Evolutionary conservation across 163 green algal species (phyloP).

Genomic region (Chlamydomonas reinhardtii): DNA sequence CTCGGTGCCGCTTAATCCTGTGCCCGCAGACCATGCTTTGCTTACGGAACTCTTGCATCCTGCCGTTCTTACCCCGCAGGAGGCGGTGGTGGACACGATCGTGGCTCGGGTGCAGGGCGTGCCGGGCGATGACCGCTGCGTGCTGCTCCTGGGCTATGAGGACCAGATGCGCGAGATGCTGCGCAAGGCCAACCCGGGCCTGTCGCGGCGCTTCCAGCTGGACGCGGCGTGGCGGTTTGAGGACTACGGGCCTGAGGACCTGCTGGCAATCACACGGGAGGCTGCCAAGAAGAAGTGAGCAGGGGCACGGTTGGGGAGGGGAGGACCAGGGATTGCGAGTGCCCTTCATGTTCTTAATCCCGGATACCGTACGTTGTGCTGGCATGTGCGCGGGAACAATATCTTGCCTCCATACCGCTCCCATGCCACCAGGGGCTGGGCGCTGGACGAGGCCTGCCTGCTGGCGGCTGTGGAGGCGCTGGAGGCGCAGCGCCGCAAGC

Average conservation of each 20-base stretch:
- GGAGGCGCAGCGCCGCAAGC: constrained; percentile 53
- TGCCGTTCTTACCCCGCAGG: no score
- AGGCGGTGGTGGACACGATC: constrained; percentile 65
- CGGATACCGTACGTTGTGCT: no score
- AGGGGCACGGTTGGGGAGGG: background rate
- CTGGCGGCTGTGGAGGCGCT: constrained; percentile 53
- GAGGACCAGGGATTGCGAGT: no score
- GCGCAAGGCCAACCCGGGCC: constrained; percentile 60
- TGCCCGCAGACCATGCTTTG: no score
- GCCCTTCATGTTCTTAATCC: no score
- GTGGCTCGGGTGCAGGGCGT: constrained; percentile 69
- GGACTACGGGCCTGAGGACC: constrained; percentile 64
- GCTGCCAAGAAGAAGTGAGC: constrained; percentile 40
- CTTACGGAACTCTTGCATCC: no score
- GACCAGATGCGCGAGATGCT: constrained; percentile 68
- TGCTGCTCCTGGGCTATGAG: constrained; percentile 72
- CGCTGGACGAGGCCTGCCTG: constrained; percentile 51
- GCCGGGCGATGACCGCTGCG: constrained; percentile 68
- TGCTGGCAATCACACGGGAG: constrained; percentile 58
- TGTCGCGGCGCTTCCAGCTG: constrained; percentile 44
- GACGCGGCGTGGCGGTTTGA: constrained; percentile 58
- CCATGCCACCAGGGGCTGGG: constrained; percentile 45
- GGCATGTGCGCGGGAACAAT: no score
- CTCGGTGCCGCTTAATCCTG: no score
- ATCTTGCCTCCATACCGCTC: no score